Evolutionary conservation across 1,284 basidiomycete species (phyloP).

Genomic region (Naganishia sp.): DNA sequence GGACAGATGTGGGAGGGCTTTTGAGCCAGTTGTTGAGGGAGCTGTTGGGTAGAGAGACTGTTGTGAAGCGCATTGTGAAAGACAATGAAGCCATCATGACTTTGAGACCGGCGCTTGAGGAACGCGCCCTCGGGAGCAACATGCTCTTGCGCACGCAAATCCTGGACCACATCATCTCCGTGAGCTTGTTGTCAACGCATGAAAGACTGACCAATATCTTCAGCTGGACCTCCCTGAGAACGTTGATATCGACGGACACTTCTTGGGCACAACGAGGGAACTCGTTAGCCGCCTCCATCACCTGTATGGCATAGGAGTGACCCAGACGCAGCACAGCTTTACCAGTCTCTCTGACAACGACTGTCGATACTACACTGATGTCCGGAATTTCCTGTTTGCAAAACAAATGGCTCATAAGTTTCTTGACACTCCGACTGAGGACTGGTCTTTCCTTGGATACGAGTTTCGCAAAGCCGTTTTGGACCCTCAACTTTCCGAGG

Average conservation of each 20-base stretch:
- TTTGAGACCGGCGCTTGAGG: neutral
- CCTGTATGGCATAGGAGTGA: neutral
- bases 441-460: too few species aligned
- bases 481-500: too few species aligned
- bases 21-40: neutral
- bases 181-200: neutral
- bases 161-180: neutral
- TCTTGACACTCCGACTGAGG: neutral
- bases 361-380: neutral
- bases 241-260: neutral
- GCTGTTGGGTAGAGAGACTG: neutral
- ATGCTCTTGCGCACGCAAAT: neutral
- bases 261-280: neutral
- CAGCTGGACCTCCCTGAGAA: neutral
- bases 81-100: neutral
- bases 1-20: slow-evolving; percentile 1
- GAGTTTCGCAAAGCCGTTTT: too few species aligned
- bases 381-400: neutral
- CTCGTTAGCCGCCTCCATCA: neutral
- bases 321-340: neutral
- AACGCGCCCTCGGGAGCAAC: neutral
- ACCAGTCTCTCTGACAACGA: neutral
- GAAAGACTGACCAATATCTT: neutral
- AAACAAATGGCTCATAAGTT: neutral
- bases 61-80: neutral